Evolutionary conservation across 805 yeast genomes (phyloP), one percentile per base, ranked within the genome.

Genomic region (Isabelozyma pseudorhagii): DNA sequence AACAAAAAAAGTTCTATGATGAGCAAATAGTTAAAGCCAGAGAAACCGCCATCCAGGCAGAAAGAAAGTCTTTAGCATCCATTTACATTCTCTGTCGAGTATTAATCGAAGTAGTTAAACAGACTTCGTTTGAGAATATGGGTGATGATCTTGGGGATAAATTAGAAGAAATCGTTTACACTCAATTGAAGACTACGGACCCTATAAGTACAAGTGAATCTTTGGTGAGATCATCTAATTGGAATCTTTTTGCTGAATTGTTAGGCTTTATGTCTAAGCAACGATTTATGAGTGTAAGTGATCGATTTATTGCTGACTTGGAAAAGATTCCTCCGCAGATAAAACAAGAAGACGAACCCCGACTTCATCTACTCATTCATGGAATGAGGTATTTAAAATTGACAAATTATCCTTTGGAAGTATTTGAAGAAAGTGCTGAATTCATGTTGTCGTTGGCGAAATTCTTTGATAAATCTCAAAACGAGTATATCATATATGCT

Each of bases 381-480:
- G 98, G 98, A 4, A 94, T 96, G 98, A 76, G 94, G 57, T 87
- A 89, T 59, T 68, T 94, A 46, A 82, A 82, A 52, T 71, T 94
- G 45, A 83, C 84, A 45, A 86, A 91, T 55, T 88, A 88, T 55
- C 97, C 99, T 0, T 75, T 93, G 55, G 97, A 94, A 51, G 80
- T 77, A 38, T 86, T 96, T 59, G 99, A 94, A 66, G 98, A 94
- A 57, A 82, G 92, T 55, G 97, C 97, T 0, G 97, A 90, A 53
- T 94, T 93, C 60, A 69, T 93, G 53, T 86, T 84, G 53, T 88
- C 97, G 13, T 67, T 94, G 40, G 89, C 93, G 1, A 92, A 93
- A 61, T 94, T 94, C 60, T 92, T 87, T 64, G 68, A 75, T 40
- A 72, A 76, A 41, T 79, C 96, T 1, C 82, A 78, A 38, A 87